Base-by-base conservation (phyloP, 495 filamentous ascomycete species). In the Cercophora sp. region DNA sequence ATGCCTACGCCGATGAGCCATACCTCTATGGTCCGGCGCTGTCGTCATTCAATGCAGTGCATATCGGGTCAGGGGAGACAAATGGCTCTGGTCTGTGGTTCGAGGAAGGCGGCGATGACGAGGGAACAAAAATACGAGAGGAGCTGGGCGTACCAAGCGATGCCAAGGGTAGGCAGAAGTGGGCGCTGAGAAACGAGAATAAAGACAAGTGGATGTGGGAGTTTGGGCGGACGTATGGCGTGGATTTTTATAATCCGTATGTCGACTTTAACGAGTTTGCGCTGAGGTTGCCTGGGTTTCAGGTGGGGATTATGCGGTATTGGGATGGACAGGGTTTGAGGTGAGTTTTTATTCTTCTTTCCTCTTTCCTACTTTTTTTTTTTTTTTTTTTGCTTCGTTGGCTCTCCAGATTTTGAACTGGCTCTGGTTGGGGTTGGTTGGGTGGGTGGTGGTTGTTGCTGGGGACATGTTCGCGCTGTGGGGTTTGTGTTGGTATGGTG, bases 181-280 rank as follows among this genome's bases (percentile, higher is more conserved):
- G 79, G 71, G 91, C 89, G 36, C 61, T 85, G 47, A 69, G 66
- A 27, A 67, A 73, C 13, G 70, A 63, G 0, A 78, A 66, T 32
- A 79, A 82, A 65, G 69, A 71, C 44, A 61, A 64, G 47, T 77
- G 72, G 70, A 56, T 68, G 41, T 82, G 74, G 60, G 69, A 73
- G 58, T 75, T 69, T 42, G 79, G 70, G 2, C 60, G 66, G 54
- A 70, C 77, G 41, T 96, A 95, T 66, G 68, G 74, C 23, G 78
- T 81, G 36, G 92, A 96, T 68, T 96, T 98, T 68, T 93, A 84
- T 59, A 96, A 96, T 62, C 83, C 85, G n/a, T 96, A 91, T 73
- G 63, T 98, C 35, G 86, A 91, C 65, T 95, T 96, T 48, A 53
- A 57, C 76, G 85, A 86, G 51, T 88, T 96, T 60, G 77, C 85